Percentiles rank a stretch among this genome's conserved stretches.
Conservation (phyloP, 2,329 filamentous ascomycete genomes). For the Ascochyta pisi region DNA sequence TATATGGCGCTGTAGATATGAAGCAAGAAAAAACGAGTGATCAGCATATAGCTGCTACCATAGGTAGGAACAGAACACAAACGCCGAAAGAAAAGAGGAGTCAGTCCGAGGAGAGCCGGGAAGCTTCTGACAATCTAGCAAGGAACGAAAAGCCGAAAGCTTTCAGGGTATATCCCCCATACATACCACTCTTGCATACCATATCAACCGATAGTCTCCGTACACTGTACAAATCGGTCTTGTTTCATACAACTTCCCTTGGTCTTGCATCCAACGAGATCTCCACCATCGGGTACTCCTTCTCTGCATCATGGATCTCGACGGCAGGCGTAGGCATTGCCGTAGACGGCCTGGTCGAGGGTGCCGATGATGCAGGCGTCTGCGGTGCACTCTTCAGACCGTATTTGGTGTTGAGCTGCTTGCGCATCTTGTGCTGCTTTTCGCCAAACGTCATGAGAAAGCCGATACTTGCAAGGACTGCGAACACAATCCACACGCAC, state of each 20-base stretch:
- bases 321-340: not conserved
- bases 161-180: constrained; percentile 9
- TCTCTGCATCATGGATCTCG: not conserved
- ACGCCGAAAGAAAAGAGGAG: not conserved
- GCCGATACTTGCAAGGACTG: constrained; percentile 40
- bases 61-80: constrained; percentile 2
- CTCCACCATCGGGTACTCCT: constrained; percentile 5
- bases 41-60: constrained; percentile 16
- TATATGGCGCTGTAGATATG: not conserved
- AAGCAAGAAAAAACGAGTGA: not conserved
- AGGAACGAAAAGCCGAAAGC: not conserved
- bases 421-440: constrained; percentile 48
- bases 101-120: not conserved
- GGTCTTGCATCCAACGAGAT: not conserved
- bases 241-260: not conserved
- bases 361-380: constrained; percentile 1
- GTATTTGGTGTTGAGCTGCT: constrained; percentile 50
- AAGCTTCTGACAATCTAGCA: not conserved
- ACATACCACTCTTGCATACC: not conserved
- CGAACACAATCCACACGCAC: constrained; percentile 49
- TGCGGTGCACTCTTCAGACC: constrained; percentile 42
- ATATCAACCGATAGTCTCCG: not conserved
- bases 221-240: not conserved
- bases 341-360: not conserved
- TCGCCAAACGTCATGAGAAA: constrained; percentile 47